phyloP scores from a whole-genome alignment of 1,284 basidiomycete genomes.

The Cryptococcus wingfieldii region DNA sequence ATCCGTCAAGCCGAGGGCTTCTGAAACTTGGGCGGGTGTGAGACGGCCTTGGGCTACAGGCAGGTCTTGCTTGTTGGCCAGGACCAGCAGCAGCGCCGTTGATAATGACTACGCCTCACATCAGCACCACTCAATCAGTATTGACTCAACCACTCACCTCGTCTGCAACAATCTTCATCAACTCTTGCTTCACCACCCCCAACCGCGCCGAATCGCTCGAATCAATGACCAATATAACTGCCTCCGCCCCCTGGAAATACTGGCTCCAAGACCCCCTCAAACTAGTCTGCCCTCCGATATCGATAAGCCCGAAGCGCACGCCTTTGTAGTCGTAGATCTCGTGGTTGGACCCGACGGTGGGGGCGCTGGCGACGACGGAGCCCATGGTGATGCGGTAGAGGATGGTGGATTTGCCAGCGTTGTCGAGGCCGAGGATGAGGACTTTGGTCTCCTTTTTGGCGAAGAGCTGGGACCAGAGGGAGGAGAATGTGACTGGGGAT shows the following conservation, averaged over 20 bases:
- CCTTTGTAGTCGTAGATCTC: constrained; percentile 53
- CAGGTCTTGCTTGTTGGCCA: constrained; percentile 56
- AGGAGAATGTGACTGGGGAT: constrained; percentile 43
- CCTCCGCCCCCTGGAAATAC: constrained; percentile 50
- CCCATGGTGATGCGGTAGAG: constrained; percentile 55
- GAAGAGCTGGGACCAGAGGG: constrained; percentile 51
- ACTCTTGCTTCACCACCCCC: constrained; percentile 49
- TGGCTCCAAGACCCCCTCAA: constrained; percentile 49
- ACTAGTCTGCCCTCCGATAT: constrained; percentile 53
- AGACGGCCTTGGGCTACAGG: constrained; percentile 40
- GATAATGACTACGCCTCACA: constrained; percentile 35
- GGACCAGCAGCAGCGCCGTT: constrained; percentile 50
- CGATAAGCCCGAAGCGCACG: constrained; percentile 51
- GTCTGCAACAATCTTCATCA: constrained; percentile 46
- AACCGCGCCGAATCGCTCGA: constrained; percentile 52
- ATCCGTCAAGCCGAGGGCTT: constrained; percentile 51
- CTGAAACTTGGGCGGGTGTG: constrained; percentile 52
- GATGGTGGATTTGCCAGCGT: constrained; percentile 53
- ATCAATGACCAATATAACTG: constrained; percentile 54
- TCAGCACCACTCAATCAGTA: not conserved
- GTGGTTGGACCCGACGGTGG: constrained; percentile 52
- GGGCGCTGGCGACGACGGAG: constrained; percentile 53
- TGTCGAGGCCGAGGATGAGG: constrained; percentile 51
- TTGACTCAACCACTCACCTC: constrained; percentile 29
- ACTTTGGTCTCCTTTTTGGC: constrained; percentile 52